phyloP scores from a whole-genome alignment of 805 yeast genomes.

The Suhomyces xylopsoci region DNA sequence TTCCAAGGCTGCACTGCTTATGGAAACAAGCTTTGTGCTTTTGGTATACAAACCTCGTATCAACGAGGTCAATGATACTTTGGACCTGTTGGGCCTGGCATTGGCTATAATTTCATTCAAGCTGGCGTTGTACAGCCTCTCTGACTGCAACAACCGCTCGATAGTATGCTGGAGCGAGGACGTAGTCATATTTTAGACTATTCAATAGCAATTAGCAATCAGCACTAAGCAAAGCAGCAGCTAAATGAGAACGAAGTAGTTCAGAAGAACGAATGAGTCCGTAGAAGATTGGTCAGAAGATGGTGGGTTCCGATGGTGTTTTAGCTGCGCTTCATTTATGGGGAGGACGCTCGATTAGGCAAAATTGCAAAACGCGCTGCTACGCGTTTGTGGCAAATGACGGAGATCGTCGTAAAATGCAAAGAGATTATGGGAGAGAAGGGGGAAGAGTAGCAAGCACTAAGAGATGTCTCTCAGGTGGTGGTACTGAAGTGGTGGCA shows the following conservation, averaged over 20 bases:
- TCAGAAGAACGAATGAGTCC: background rate
- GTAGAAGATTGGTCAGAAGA: background rate
- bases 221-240: too few relatives aligned
- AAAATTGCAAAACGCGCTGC: slow-evolving; percentile 2
- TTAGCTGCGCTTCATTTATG: background rate
- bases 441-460: background rate
- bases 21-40: slow-evolving; percentile 26
- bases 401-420: background rate
- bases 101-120: slow-evolving; percentile 34
- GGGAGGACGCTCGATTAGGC: slow-evolving; percentile 1
- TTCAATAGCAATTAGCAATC: background rate
- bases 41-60: slow-evolving; percentile 41
- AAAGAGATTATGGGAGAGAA: background rate
- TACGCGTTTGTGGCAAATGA: background rate
- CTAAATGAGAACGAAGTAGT: too few relatives aligned
- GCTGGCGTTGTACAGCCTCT: slow-evolving; percentile 30
- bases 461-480: too few relatives aligned
- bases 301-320: background rate
- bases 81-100: slow-evolving; percentile 28
- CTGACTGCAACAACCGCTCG: slow-evolving; percentile 10
- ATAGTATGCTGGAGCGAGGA: background rate
- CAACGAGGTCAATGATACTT: slow-evolving; percentile 27
- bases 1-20: slow-evolving; percentile 13
- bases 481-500: background rate
- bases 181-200: background rate